Evolutionary conservation across 2,329 filamentous ascomycete species (phyloP).

Genomic region (Macroventuria anomochaeta): DNA sequence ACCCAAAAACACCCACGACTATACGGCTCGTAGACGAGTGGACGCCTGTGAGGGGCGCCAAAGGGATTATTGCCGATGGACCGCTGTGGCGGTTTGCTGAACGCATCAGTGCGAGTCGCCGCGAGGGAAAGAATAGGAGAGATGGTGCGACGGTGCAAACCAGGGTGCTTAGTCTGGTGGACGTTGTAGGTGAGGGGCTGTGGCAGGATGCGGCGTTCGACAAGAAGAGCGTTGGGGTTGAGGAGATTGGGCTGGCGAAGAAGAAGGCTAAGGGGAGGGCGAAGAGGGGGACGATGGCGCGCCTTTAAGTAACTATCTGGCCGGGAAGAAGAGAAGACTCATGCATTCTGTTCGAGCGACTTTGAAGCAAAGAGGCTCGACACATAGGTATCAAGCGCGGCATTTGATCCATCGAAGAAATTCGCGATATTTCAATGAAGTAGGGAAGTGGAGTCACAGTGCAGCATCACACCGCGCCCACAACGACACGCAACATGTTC

Average conservation of each 20-base stretch:
- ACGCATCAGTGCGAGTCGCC: slow-evolving; percentile 78
- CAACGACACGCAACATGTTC: no score
- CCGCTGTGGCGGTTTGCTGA: slow-evolving; percentile 92
- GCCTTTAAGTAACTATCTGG: slow-evolving; percentile 23
- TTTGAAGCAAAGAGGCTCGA: no score
- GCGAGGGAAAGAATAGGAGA: slow-evolving; percentile 95
- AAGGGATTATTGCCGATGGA: slow-evolving; percentile 71
- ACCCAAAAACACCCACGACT: slow-evolving; percentile 65
- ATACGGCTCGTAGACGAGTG: slow-evolving; percentile 76
- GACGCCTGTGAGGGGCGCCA: slow-evolving; percentile 66
- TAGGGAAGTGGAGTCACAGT: no score
- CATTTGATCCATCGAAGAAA: no score
- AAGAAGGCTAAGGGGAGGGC: slow-evolving; percentile 38
- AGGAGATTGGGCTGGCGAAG: slow-evolving; percentile 20
- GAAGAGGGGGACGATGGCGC: slow-evolving; percentile 44
- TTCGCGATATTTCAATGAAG: no score
- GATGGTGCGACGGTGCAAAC: slow-evolving; percentile 88
- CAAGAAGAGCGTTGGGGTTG: slow-evolving; percentile 13
- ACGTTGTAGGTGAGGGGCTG: slow-evolving; percentile 72
- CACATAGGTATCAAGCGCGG: no score
- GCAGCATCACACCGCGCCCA: no score
- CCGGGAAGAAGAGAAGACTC: no score
- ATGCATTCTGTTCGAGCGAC: no score
- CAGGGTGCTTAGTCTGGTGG: slow-evolving; percentile 78
- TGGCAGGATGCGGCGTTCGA: slow-evolving; percentile 58